Base-by-base conservation (phyloP, 2,329 filamentous ascomycete genomes). In the Thielaviopsis ethacetica region DNA sequence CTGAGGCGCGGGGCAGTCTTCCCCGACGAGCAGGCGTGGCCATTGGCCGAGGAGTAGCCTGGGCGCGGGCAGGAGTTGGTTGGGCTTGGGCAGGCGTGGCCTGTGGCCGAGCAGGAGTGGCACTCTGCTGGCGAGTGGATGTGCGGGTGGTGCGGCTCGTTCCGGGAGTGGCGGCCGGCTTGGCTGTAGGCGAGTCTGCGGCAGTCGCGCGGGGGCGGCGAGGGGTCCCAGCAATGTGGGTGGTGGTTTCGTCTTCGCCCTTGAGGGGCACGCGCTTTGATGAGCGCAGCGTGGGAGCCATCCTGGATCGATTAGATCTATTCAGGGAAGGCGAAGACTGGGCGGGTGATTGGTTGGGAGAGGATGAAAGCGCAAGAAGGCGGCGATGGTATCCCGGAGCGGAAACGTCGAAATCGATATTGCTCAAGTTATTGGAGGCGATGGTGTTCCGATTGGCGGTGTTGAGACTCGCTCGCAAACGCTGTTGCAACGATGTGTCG, bases 401-500 rank as follows among this genome's bases (percentile, higher is more conserved):
- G 49, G 67, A 50, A 53, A 55, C n/a, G 34, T 71, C 69, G 57
- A 68, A 64, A 56, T 69, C 64, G 1, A 17, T 7, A n/a, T 44
- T 15, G 38, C 17, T n/a, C 5, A 44, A n/a, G 17, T 15, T 44
- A n/a, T 44, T 44, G 17, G 38, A 3, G 15, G 13, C 38, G 5
- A 44, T 44, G 2, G 38, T 44, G 10, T n/a, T 44, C 17, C 38
- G 38, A 44, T 44, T 44, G 17, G 38, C 38, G 17, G 38, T 3
- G 38, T 44, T 44, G 57, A 81, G 77, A 10, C 79, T 81, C 57
- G 81, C 77, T 52, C 73, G 70, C 51, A 82, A 70, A 60, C 72
- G 74, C 66, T 80, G 76, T 2, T 78, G 77, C 15, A 44, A 44
- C 53, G 76, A 73, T 53, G 66, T 67, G 44, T 71, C 71, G 63